These are phyloP conservation scores for Nannochloropsis granulata DNA, from an alignment of 108 stramenopile genomes.

Conservation along the genomic window DNA sequence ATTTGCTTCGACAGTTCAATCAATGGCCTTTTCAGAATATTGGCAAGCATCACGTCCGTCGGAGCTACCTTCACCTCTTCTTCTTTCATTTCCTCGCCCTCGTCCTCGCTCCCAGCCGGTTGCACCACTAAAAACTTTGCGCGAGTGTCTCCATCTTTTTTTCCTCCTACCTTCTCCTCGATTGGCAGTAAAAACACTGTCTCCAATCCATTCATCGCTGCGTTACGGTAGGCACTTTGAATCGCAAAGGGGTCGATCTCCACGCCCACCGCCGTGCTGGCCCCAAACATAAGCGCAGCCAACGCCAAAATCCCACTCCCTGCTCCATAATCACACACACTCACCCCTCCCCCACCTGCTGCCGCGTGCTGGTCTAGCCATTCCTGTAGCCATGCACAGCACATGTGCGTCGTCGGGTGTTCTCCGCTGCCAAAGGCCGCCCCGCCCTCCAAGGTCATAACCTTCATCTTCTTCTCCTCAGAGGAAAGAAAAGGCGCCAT, in stretches of 20 bases:
- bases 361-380: background rate
- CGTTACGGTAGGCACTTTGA: background rate
- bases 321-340: slow-evolving; percentile 8
- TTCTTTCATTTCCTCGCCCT: background rate
- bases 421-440: slow-evolving; percentile 21
- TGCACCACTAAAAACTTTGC: background rate
- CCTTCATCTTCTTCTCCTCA: background rate
- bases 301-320: slow-evolving; percentile 15
- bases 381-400: slow-evolving; percentile 2
- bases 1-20: background rate
- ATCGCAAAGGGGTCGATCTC: slow-evolving; percentile 1
- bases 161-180: background rate
- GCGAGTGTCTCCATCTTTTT: background rate
- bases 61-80: background rate
- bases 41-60: background rate
- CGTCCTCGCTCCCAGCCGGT: background rate
- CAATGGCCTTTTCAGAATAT: background rate
- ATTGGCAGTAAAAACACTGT: background rate
- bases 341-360: background rate
- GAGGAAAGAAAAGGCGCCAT: background rate
- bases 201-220: background rate
- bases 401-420: slow-evolving; percentile 16
- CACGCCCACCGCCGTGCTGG: background rate
- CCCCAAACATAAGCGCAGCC: slow-evolving; percentile 1
- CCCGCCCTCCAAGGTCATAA: slow-evolving; percentile 1